Evolutionary conservation across 2,329 filamentous ascomycete genomes (phyloP).

Genomic region (Botryotinia calthae): DNA sequence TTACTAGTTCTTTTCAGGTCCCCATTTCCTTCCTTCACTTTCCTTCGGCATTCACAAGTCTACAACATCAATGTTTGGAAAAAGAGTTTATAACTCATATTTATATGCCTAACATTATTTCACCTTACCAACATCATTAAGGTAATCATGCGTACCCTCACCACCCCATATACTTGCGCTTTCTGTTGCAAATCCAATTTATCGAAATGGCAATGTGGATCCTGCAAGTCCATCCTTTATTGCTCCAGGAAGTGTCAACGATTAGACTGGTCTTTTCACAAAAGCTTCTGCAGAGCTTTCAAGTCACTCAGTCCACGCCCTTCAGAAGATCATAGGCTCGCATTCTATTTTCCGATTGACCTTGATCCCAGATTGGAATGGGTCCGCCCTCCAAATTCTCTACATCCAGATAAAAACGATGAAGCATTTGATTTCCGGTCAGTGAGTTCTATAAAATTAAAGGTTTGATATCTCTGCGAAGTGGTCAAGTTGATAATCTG

Average conservation of each 20-base stretch:
- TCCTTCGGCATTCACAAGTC: not conserved
- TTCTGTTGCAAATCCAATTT: not conserved
- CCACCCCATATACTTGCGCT: not conserved
- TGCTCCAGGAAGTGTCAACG: not conserved
- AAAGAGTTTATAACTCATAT: not conserved
- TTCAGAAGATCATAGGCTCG: not conserved
- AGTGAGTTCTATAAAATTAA: not conserved
- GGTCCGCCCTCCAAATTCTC: not conserved
- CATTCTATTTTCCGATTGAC: not conserved
- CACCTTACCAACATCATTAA: not conserved
- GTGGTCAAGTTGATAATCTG: not conserved
- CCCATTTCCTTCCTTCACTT: no score
- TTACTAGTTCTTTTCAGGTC: not conserved
- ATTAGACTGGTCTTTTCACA: not conserved
- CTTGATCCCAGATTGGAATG: not conserved
- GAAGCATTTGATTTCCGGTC: not conserved
- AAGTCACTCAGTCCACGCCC: not conserved
- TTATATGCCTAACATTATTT: not conserved
- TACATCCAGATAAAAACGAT: no score
- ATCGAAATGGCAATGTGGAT: not conserved
- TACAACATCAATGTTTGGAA: not conserved
- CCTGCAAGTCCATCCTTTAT: not conserved
- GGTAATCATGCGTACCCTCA: fast-evolving
- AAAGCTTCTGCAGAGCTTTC: not conserved
- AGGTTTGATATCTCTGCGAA: not conserved